These are phyloP conservation scores for Penicillium palitans DNA, from an alignment of 2,329 filamentous ascomycete genomes.

Conservation along the genomic window DNA sequence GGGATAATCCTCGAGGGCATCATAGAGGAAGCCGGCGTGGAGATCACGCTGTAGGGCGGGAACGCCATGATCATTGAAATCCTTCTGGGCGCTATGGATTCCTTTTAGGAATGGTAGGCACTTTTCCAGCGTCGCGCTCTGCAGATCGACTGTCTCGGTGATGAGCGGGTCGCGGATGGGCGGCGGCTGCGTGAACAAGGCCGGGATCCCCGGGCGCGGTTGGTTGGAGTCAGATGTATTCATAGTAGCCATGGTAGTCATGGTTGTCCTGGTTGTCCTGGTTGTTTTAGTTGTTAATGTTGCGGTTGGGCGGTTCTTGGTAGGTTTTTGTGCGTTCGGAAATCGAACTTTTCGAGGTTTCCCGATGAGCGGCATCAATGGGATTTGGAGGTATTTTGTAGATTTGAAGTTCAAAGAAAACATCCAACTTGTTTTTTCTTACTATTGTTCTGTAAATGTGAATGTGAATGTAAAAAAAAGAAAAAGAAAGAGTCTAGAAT, in stretches of 20 bases:
- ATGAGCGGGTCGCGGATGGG: conserved; percentile 64
- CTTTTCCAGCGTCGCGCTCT: conserved; percentile 67
- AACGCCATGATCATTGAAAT: conserved; percentile 70
- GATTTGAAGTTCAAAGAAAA: background rate
- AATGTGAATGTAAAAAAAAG: background rate
- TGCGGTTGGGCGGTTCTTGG: conserved; percentile 20
- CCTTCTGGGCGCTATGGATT: conserved; percentile 50
- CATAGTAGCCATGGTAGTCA: background rate
- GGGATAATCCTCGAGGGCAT: conserved; percentile 62
- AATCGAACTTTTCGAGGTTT: conserved; percentile 44
- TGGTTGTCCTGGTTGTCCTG: conserved; percentile 14
- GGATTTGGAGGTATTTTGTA: background rate
- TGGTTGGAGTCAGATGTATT: conserved; percentile 6
- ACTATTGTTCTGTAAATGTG: conserved; percentile 16
- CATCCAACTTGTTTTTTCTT: background rate
- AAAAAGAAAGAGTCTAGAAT: background rate
- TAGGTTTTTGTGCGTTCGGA: conserved; percentile 25
- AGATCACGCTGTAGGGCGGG: conserved; percentile 67
- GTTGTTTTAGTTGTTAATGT: background rate
- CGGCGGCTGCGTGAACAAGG: conserved; percentile 51
- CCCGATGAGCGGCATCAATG: conserved; percentile 37
- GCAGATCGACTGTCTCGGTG: conserved; percentile 67
- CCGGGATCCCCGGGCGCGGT: conserved; percentile 34
- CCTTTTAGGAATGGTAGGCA: conserved; percentile 67
- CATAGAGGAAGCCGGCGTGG: conserved; percentile 53